These are phyloP conservation scores for Scytalidium sp. DNA, from an alignment of 2,329 filamentous ascomycete genomes.

Conservation along the genomic window DNA sequence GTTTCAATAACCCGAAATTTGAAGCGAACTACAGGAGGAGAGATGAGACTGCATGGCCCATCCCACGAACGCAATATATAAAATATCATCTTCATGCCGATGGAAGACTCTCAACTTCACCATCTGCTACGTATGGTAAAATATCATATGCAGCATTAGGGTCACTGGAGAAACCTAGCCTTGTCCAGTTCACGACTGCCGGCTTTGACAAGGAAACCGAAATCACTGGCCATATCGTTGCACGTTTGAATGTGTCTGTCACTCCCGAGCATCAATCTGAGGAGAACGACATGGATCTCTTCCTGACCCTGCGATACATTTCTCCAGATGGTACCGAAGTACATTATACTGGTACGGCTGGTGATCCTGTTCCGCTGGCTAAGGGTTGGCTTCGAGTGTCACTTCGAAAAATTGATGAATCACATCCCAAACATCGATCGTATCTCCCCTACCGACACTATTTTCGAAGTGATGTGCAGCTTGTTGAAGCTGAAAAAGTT, in stretches of 20 bases:
- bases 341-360: conserved; percentile 63
- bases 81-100: conserved; percentile 42
- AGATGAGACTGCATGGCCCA: conserved; percentile 63
- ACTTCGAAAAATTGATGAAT: conserved; percentile 49
- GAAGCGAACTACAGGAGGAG: conserved; percentile 55
- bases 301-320: conserved; percentile 60
- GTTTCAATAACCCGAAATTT: conserved; percentile 53
- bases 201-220: conserved; percentile 61
- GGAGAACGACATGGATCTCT: conserved; percentile 56
- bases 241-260: conserved; percentile 59
- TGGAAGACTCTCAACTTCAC: conserved; percentile 6
- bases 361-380: conserved; percentile 58
- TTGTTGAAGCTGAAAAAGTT: conserved; percentile 51
- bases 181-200: conserved; percentile 53
- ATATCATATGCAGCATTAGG: conserved; percentile 59
- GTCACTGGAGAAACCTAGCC: conserved; percentile 46
- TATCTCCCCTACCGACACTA: conserved; percentile 60
- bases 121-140: conserved; percentile 26
- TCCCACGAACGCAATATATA: conserved; percentile 61
- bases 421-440: conserved; percentile 47
- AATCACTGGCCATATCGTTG: conserved; percentile 64
- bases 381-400: conserved; percentile 64
- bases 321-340: conserved; percentile 52
- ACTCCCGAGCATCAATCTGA: conserved; percentile 25
- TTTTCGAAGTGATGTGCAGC: conserved; percentile 49